Percentiles rank a stretch among this genome's conserved stretches.
These are phyloP conservation scores for Ogataea nakhonphanomensis DNA, from an alignment of 805 yeast species.

Conservation along the genomic window DNA sequence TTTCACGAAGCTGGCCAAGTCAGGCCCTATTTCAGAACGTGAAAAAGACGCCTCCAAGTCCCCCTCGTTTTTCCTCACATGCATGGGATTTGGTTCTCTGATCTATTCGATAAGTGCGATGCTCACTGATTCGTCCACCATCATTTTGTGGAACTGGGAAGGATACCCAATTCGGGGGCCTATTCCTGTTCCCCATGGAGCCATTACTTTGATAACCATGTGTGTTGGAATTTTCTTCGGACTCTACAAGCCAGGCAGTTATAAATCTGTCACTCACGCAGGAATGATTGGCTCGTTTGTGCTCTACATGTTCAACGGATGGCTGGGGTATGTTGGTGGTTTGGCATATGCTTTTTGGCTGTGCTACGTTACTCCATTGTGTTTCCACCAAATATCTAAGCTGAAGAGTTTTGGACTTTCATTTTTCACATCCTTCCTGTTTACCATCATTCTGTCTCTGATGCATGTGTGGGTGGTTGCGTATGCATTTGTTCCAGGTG, in stretches of 20 bases:
- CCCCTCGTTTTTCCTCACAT: slow-evolving; percentile 49
- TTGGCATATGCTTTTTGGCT: slow-evolving; percentile 57
- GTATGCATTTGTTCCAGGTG: slow-evolving; percentile 97
- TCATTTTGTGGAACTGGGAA: slow-evolving; percentile 95
- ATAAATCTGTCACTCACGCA: slow-evolving; percentile 21
- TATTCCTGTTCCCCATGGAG: slow-evolving; percentile 81
- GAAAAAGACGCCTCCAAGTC: slow-evolving; percentile 9
- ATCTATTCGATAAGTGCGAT: slow-evolving; percentile 70
- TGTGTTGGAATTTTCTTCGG: slow-evolving; percentile 54
- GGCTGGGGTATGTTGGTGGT: slow-evolving; percentile 79
- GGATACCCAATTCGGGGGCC: slow-evolving; percentile 90
- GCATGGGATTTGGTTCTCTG: slow-evolving; percentile 73
- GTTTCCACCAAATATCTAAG: slow-evolving; percentile 46
- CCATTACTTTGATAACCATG: slow-evolving; percentile 58
- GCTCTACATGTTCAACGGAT: slow-evolving; percentile 52
- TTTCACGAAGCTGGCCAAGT: slow-evolving; percentile 40
- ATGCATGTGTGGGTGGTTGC: slow-evolving; percentile 98
- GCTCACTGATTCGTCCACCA: slow-evolving; percentile 78
- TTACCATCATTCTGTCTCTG: slow-evolving; percentile 54
- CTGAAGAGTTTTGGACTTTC: slow-evolving; percentile 48
- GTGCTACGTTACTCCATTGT: slow-evolving; percentile 53
- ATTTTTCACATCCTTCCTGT: slow-evolving; percentile 46
- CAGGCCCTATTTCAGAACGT: background rate
- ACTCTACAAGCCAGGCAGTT: slow-evolving; percentile 30
- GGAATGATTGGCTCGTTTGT: slow-evolving; percentile 51